Evolutionary conservation across 73 alveolate genomes (phyloP).

Genomic region (Durusdinium trenchii): DNA sequence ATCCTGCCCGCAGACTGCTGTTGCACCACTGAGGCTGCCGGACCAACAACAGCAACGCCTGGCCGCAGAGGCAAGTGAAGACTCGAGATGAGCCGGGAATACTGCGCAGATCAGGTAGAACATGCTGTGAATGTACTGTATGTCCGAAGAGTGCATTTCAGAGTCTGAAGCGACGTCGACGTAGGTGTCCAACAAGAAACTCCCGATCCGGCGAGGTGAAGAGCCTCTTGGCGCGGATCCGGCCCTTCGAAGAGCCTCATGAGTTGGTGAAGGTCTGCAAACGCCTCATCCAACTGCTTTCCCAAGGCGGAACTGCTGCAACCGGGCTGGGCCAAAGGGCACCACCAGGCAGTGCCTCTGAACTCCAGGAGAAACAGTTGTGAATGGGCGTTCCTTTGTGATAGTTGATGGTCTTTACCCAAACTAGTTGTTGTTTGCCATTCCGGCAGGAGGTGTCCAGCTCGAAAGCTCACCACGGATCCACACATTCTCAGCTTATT

Average conservation of each 20-base stretch:
- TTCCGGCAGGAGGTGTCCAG: too few species aligned
- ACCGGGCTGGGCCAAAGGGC: background rate
- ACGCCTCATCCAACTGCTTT: constrained; percentile 62
- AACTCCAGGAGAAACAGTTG: background rate
- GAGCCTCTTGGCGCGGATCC: constrained; percentile 68
- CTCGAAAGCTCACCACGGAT: too few species aligned
- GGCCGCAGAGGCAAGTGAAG: constrained; percentile 51
- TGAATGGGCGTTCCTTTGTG: background rate
- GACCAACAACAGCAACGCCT: constrained; percentile 60
- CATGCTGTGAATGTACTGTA: background rate
- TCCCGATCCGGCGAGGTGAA: constrained; percentile 28
- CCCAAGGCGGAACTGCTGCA: constrained; percentile 15
- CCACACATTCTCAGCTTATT: too few species aligned
- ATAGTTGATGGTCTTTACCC: background rate
- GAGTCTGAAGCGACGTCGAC: background rate
- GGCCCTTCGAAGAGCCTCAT: constrained; percentile 83
- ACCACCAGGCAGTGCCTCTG: background rate
- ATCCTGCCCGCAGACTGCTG: background rate
- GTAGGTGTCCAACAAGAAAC: background rate
- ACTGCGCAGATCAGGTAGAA: too few species aligned
- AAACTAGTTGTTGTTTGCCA: background rate
- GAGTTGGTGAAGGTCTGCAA: constrained; percentile 76
- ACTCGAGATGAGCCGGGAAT: too few species aligned
- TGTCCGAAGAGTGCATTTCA: background rate
- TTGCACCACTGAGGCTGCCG: background rate